Evolutionary conservation across 2,329 filamentous ascomycete genomes (phyloP).

Genomic region (Trichoderma sp.): DNA sequence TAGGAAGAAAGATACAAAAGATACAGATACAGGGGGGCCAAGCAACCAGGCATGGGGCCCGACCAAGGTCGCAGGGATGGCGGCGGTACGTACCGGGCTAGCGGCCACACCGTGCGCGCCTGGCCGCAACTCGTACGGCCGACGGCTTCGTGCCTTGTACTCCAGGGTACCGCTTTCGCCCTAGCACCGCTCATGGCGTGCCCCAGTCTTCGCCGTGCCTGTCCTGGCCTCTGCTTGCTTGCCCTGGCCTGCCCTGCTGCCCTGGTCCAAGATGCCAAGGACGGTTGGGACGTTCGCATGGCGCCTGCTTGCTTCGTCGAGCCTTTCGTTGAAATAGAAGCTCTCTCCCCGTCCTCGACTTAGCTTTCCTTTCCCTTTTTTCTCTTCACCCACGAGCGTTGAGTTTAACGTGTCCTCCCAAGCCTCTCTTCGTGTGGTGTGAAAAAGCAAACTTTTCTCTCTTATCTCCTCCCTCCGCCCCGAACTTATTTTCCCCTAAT

Average conservation of each 20-base stretch:
- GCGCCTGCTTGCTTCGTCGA: slow-evolving; percentile 17
- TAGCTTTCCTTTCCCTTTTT: slow-evolving; percentile 36
- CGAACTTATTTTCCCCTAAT: slow-evolving; percentile 16
- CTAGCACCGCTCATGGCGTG: slow-evolving; percentile 18
- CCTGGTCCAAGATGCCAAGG: too few relatives aligned
- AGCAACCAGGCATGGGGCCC: not conserved
- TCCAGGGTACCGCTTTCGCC: slow-evolving; percentile 22
- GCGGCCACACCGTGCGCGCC: slow-evolving; percentile 21
- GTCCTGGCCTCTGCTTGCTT: slow-evolving; percentile 12
- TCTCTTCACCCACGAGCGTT: slow-evolving; percentile 53
- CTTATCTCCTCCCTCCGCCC: slow-evolving; percentile 10
- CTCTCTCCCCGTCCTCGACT: slow-evolving; percentile 34
- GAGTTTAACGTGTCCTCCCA: slow-evolving; percentile 39
- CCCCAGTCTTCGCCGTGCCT: slow-evolving; percentile 20
- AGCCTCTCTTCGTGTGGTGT: slow-evolving; percentile 49
- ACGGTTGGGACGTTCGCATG: slow-evolving; percentile 9
- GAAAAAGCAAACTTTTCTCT: slow-evolving; percentile 23
- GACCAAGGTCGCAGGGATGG: not conserved
- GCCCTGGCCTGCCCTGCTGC: too few relatives aligned
- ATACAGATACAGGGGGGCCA: not conserved
- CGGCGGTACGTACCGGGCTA: slow-evolving; percentile 16
- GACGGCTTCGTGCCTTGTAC: slow-evolving; percentile 18
- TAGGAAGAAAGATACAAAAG: not conserved
- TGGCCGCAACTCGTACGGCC: slow-evolving; percentile 5
- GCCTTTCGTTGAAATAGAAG: slow-evolving; percentile 42